Evolutionary conservation across 2,329 filamentous ascomycete genomes (phyloP).

Genomic region (Ascochyta rabiei): DNA sequence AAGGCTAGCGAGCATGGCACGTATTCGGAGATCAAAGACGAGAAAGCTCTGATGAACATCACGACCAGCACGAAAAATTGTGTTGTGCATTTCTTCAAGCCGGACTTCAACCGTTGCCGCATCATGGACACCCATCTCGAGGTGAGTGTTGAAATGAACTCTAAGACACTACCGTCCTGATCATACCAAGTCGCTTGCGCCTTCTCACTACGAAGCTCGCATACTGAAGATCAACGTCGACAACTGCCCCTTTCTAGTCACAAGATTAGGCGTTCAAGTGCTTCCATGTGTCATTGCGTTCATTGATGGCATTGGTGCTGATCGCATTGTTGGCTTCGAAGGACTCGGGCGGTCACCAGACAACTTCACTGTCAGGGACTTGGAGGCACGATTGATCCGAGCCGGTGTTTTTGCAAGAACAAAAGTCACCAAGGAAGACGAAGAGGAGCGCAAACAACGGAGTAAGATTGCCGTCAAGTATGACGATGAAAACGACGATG

Average conservation of each 20-base stretch:
- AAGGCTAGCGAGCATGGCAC: slow-evolving; percentile 58
- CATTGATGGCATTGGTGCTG: slow-evolving; percentile 60
- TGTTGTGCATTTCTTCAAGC: slow-evolving; percentile 68
- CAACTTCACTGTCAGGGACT: slow-evolving; percentile 60
- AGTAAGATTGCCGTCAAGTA: slow-evolving; percentile 40
- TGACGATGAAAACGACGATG: slow-evolving; percentile 57
- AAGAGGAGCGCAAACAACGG: slow-evolving; percentile 31
- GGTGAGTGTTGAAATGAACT: slow-evolving; percentile 29
- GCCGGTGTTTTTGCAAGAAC: slow-evolving; percentile 59
- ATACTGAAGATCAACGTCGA: slow-evolving; percentile 65
- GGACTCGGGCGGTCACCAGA: slow-evolving; percentile 61
- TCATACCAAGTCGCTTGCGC: slow-evolving; percentile 53
- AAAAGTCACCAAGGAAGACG: slow-evolving; percentile 57
- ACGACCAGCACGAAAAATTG: slow-evolving; percentile 64
- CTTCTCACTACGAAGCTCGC: slow-evolving; percentile 64
- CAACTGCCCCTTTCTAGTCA: slow-evolving; percentile 64
- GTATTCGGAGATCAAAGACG: slow-evolving; percentile 62
- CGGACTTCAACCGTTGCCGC: slow-evolving; percentile 66
- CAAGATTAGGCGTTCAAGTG: slow-evolving; percentile 63
- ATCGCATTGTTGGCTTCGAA: slow-evolving; percentile 65
- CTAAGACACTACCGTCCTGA: slow-evolving; percentile 2
- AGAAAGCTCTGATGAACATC: slow-evolving; percentile 65
- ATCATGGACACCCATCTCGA: slow-evolving; percentile 67
- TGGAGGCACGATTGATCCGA: slow-evolving; percentile 60
- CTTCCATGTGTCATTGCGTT: slow-evolving; percentile 65